Evolutionary conservation across 495 filamentous ascomycete genomes (phyloP).

Genomic region (Penicillium silybi): DNA sequence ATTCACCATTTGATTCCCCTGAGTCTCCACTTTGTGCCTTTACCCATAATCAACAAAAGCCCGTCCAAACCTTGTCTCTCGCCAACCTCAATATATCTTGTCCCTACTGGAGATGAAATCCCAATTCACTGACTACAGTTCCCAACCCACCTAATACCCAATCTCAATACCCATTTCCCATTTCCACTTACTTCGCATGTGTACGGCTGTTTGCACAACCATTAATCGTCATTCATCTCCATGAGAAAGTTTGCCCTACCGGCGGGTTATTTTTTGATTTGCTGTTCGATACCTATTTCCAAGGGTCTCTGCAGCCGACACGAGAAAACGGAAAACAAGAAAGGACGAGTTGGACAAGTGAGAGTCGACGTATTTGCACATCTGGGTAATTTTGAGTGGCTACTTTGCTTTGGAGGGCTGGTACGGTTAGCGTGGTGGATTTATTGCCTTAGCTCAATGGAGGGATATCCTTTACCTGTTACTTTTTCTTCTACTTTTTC

Average conservation of each 20-base stretch:
- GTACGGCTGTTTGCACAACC: neutral
- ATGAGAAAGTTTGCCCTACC: neutral
- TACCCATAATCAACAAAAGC: neutral
- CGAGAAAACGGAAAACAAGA: neutral
- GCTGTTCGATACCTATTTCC: neutral
- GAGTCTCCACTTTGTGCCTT: neutral
- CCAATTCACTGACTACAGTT: no score
- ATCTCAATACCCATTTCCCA: neutral
- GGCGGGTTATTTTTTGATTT: neutral
- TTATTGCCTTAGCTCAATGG: no score
- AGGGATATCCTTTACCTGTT: no score
- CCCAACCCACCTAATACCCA: neutral
- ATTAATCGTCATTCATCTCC: neutral
- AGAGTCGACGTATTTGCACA: neutral
- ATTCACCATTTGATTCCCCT: neutral
- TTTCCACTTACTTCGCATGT: neutral
- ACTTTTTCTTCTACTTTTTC: no score
- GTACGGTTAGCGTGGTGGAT: no score
- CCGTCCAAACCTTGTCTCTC: neutral
- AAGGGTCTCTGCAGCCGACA: no score
- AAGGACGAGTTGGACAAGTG: neutral
- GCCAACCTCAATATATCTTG: neutral
- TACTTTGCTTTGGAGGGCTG: no score
- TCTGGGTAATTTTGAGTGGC: no score
- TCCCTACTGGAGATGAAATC: neutral